Evolutionary conservation across 805 yeast species (phyloP), one percentile per base, ranked within the genome.

Genomic region (Suhomyces prunicola): DNA sequence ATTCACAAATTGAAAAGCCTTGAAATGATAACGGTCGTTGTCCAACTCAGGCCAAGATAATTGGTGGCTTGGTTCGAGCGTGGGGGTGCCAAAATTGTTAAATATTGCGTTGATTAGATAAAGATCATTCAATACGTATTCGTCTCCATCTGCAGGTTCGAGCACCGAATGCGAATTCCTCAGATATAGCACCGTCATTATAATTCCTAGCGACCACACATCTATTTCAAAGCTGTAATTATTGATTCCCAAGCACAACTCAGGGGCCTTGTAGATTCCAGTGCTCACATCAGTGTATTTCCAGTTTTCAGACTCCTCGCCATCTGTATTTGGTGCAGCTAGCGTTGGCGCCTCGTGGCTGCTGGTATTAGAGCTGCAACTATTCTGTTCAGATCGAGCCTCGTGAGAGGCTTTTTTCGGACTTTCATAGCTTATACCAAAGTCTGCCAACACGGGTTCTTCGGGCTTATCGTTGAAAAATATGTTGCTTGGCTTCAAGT

Each of bases 241-340:
- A 1, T 72, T 56, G n/a, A 80, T 68, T 0, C 89, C 88, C 48
- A 87, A 78, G 42, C 88, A 71, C 46, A 87, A 68, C 61, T 89
- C 96, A 0, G 96, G 93, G 0, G 94, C 85, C 54, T 87, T 84
- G 68, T 82, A 90, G 33, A 76, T 74, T 1, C 86, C 84, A 0
- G 92, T 85, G 19, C 86, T 78, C 4, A 90, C 84, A 57, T 82
- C 88, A n/a, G 79, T 74, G 53, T 77, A 73, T 57, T 78, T 72
- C 8, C 67, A 61, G 5, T 67, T 63, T 1, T 60, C 54, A 48
- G 80, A 78, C 39, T 89, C 85, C 39, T 66, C 70, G 12, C 54
- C 31, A 17, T 26, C 24, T 24, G 24, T 6, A 39, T 17, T 36
- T 15, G 17, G 19, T 9, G 17, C 17, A 22, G 41, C 17, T 15